A percentile compares a stretch with the other conserved stretches of the same genome.
Conservation (phyloP, 2,329 filamentous ascomycete genomes). For the Hypoxylon sp. region DNA sequence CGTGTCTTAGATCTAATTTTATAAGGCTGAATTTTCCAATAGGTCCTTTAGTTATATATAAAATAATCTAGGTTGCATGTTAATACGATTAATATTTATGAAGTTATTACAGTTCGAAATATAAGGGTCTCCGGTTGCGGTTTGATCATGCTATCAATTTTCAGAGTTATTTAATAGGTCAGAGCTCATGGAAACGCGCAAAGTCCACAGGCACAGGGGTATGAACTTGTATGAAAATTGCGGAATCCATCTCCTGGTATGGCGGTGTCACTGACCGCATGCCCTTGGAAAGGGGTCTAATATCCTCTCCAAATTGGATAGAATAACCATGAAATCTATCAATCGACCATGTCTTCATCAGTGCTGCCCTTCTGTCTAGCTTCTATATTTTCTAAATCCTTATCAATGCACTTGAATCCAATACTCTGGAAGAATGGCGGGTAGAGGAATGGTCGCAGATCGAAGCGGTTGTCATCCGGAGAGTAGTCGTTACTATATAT, state of each 20-base stretch:
- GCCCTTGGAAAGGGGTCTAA: not conserved
- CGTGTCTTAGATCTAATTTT: no score
- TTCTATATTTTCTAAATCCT: constrained; percentile 55
- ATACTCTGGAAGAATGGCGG: constrained; percentile 56
- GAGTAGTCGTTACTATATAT: constrained; percentile 51
- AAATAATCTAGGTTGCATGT: no score
- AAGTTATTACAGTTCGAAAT: no score
- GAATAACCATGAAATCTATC: not conserved
- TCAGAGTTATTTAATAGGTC: no score
- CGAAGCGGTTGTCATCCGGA: constrained; percentile 62
- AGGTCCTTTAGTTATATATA: no score
- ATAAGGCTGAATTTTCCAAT: no score
- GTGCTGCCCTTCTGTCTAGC: constrained; percentile 7
- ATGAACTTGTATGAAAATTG: not conserved
- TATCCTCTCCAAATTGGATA: not conserved
- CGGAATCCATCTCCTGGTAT: no score
- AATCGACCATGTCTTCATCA: constrained; percentile 5
- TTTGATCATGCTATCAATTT: no score
- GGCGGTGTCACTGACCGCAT: not conserved
- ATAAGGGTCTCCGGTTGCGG: no score
- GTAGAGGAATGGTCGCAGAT: constrained; percentile 59
- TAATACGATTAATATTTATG: no score
- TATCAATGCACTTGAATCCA: constrained; percentile 60
- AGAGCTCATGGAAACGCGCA: no score
- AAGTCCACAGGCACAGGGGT: no score